Evolutionary conservation across 495 filamentous ascomycete genomes (phyloP).

Genomic region (Penicillium salamii): DNA sequence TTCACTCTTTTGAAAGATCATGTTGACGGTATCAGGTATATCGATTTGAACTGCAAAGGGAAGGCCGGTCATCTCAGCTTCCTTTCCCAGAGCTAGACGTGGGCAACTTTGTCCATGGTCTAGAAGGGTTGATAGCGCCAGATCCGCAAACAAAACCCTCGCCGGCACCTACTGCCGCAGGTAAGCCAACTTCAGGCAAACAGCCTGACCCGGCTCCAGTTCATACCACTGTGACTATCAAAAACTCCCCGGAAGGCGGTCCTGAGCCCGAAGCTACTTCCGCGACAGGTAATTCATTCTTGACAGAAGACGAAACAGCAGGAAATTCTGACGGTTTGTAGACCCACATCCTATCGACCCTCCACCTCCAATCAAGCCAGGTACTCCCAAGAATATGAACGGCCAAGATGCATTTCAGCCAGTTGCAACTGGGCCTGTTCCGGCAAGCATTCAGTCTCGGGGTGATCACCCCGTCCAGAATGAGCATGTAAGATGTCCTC

Average conservation of each 20-base stretch:
- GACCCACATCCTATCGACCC: conserved; percentile 1
- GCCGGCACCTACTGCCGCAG: neutral
- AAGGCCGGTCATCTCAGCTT: conserved; percentile 37
- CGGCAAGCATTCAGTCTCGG: conserved; percentile 48
- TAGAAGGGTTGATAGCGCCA: conserved; percentile 24
- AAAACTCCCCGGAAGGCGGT: neutral
- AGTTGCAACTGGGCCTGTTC: conserved; percentile 58
- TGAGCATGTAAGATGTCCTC: conserved; percentile 35
- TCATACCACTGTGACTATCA: neutral
- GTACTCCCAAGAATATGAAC: conserved; percentile 20
- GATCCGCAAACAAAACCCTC: conserved; percentile 9
- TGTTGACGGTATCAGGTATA: conserved; percentile 28
- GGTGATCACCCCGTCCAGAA: conserved; percentile 52
- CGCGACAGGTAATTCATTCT: neutral
- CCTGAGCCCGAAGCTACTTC: neutral
- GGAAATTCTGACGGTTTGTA: conserved; percentile 4
- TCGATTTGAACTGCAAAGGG: conserved; percentile 37
- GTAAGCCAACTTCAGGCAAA: neutral
- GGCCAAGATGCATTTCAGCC: conserved; percentile 53
- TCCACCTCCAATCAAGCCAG: neutral
- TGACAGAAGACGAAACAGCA: neutral
- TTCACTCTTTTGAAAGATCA: neutral
- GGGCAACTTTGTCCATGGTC: conserved; percentile 17
- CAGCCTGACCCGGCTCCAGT: neutral
- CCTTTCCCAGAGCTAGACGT: conserved; percentile 34